Evolutionary conservation across 257 asterid species (phyloP).

Genomic region (Solanum sejunctum): DNA sequence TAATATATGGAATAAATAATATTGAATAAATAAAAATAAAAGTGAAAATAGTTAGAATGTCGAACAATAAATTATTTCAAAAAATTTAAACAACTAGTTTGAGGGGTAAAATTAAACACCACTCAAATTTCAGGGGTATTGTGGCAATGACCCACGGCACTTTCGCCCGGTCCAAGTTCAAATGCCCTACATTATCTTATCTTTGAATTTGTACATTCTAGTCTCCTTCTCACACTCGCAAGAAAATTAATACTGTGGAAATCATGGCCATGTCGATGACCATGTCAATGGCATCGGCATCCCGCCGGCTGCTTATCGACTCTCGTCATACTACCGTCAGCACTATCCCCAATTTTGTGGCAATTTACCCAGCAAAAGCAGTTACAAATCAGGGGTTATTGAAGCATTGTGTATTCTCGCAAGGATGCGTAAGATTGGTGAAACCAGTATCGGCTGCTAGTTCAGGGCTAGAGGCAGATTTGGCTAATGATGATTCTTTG

Average conservation of each 20-base stretch:
- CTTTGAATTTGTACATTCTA: neutral
- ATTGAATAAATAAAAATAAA: too few relatives aligned
- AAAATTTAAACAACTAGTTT: too few relatives aligned
- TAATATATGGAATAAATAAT: too few relatives aligned
- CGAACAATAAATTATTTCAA: too few relatives aligned
- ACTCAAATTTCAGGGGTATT: neutral
- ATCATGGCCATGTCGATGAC: neutral
- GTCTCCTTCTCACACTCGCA: neutral
- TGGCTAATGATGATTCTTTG: constrained; percentile 16
- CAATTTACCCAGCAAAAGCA: neutral
- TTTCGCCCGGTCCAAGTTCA: neutral
- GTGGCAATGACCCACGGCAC: neutral
- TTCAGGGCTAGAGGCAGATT: constrained; percentile 34
- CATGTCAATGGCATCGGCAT: neutral
- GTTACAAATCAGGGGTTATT: neutral
- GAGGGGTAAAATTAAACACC: neutral
- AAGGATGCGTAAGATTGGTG: neutral
- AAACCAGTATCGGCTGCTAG: neutral
- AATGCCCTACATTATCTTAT: neutral
- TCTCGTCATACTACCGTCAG: neutral
- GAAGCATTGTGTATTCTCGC: neutral
- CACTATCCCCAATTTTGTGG: neutral
- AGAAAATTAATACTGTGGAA: neutral
- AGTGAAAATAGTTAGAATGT: too few relatives aligned
- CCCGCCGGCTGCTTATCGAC: neutral